phyloP scores from a whole-genome alignment of 768 basidiomycete species.

The Hericium erinaceus region DNA sequence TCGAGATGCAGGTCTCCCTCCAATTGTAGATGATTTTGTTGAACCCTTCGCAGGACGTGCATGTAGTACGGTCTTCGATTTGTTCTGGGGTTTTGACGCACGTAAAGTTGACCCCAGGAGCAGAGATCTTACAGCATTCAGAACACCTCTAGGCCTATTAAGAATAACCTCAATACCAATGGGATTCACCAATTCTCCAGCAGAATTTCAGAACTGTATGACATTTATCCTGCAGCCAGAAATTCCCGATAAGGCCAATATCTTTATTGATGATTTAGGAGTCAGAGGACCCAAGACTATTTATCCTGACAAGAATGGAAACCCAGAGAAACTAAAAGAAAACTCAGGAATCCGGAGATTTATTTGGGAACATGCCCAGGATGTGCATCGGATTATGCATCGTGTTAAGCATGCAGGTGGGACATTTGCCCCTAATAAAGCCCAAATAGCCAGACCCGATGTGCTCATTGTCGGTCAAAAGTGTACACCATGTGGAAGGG shows the following conservation, averaged over 20 bases:
- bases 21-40: too few relatives aligned
- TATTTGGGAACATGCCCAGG: neutral
- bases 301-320: neutral
- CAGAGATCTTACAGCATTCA: neutral
- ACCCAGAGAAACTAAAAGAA: neutral
- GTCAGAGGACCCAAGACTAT: too few relatives aligned
- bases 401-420: neutral
- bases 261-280: too few relatives aligned
- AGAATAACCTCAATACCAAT: neutral
- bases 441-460: conserved; percentile 6
- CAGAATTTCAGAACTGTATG: too few relatives aligned
- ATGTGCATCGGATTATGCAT: neutral
- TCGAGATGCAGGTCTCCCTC: too few relatives aligned
- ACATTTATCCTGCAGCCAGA: too few relatives aligned
- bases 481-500: conserved; percentile 26
- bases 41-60: too few relatives aligned
- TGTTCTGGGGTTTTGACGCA: too few relatives aligned
- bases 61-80: too few relatives aligned
- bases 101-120: too few relatives aligned
- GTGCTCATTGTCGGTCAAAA: conserved; percentile 28
- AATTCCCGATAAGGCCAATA: too few relatives aligned
- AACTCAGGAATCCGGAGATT: neutral
- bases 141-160: neutral
- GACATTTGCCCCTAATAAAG: neutral
- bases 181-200: too few relatives aligned